Evolutionary conservation across 805 yeast genomes (phyloP), one percentile per base, ranked within the genome.

Genomic region (Saturnispora dispora): DNA sequence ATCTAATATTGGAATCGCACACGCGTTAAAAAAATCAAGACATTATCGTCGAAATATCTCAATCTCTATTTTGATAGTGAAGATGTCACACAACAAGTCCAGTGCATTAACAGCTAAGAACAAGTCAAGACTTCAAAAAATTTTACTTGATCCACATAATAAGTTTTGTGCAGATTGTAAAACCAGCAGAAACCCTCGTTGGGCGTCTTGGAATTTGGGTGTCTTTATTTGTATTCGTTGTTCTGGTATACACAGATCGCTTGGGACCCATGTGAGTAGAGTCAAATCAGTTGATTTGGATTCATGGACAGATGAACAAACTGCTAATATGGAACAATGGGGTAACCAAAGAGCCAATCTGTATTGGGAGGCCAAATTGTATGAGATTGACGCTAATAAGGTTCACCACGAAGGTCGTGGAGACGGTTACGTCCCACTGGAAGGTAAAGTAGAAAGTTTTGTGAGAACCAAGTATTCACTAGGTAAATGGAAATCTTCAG

Each of bases 191-290:
- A 95, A 91, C 67, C 99, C 99, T 22, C 77, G 98, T 50, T 91
- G 99, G 99, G 96, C 98, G 10, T 83, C 95, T 18, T 91, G 97
- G 96, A 89, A 85, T 59, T 67, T 91, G 50, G 99, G 99, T 23
- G 81, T 93, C 52, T 90, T 93, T 62, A 78, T 91, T 41, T 91
- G 99, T 67, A 91, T 91, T 57, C 76, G 93, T 60, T 91, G 99
- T 68, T 90, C 97, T 1, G 99, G 99, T 1, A 85, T 91, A 55
- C 99, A 91, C 65, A 76, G 98, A 63, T 80, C 91, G 48, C 81
- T 91, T 83, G 98, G 99, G 1, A 90, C 97, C 0, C 99, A 91
- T 68, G 88, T 91, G 45, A 83, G 95, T 28, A 77, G 88, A 62
- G 98, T 93, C 47, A 88, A 93, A 63, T 85, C 95, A 5, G 95